Conservation (phyloP, 768 basidiomycete genomes). For the Royoungia palumana region DNA sequence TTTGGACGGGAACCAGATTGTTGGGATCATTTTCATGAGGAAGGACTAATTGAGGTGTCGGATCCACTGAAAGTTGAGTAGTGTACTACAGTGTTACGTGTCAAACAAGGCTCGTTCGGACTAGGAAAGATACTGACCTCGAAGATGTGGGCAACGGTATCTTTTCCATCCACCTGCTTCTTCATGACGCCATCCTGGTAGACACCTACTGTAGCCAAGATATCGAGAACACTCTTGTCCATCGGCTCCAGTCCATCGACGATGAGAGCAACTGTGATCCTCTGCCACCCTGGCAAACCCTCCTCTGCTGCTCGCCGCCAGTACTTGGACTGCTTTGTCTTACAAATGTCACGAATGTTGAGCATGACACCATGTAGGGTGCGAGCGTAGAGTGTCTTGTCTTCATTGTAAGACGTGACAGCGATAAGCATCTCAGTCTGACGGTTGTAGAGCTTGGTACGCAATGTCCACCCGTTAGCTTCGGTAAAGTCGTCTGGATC, state of each 20-base stretch:
- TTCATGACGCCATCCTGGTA: slow-evolving; percentile 97
- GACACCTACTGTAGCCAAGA: slow-evolving; percentile 85
- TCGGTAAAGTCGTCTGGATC: slow-evolving; percentile 87
- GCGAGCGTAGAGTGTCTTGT: slow-evolving; percentile 86
- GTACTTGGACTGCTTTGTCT: slow-evolving; percentile 91
- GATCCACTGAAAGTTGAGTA: slow-evolving; percentile 90
- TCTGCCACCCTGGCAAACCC: slow-evolving; percentile 85
- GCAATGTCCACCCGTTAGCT: slow-evolving; percentile 79
- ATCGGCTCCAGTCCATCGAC: slow-evolving; percentile 92
- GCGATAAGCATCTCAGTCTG: slow-evolving; percentile 93
- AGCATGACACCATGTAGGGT: slow-evolving; percentile 96
- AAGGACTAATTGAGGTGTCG: slow-evolving; percentile 85
- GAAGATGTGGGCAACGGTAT: slow-evolving; percentile 92
- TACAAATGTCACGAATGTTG: slow-evolving; percentile 97
- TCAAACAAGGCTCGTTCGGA: slow-evolving; percentile 3
- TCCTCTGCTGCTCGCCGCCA: slow-evolving; percentile 83
- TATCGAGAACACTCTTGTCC: slow-evolving; percentile 91
- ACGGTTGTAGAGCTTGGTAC: slow-evolving; percentile 81
- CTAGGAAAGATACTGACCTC: slow-evolving; percentile 51
- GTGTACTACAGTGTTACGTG: slow-evolving; percentile 64
- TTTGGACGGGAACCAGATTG: slow-evolving; percentile 89
- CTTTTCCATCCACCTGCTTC: slow-evolving; percentile 84
- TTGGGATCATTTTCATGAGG: slow-evolving; percentile 88
- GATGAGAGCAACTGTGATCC: slow-evolving; percentile 85
- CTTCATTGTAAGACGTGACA: slow-evolving; percentile 91